Evolutionary conservation across 805 yeast species (phyloP).

Genomic region (Lachancea kluyveri): DNA sequence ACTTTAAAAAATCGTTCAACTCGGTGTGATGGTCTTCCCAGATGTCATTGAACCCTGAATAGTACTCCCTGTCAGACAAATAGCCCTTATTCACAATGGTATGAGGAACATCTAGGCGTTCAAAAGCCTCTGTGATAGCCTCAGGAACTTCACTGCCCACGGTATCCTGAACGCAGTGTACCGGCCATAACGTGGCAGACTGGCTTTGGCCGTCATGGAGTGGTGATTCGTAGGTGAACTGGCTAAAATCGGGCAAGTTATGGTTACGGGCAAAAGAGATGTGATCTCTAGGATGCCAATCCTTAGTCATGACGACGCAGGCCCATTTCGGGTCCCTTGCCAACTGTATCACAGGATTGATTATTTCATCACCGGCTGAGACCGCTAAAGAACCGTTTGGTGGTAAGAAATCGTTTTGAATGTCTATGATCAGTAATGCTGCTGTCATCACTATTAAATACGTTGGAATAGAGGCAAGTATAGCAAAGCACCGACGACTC

Average conservation of each 20-base stretch:
- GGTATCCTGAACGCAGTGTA: conserved; percentile 75
- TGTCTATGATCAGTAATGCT: conserved; percentile 71
- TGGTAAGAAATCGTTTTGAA: conserved; percentile 84
- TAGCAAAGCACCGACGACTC: too few species aligned
- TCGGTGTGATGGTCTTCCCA: conserved; percentile 73
- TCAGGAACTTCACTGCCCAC: conserved; percentile 59
- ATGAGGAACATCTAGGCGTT: conserved; percentile 30
- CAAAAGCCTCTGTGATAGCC: conserved; percentile 35
- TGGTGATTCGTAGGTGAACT: conserved; percentile 47
- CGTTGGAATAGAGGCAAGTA: too few species aligned
- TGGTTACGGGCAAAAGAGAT: conserved; percentile 77
- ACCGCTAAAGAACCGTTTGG: conserved; percentile 76
- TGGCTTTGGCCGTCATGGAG: conserved; percentile 32
- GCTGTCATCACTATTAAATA: conserved; percentile 4
- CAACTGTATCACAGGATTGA: conserved; percentile 46
- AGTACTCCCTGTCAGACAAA: conserved; percentile 69
- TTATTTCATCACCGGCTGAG: conserved; percentile 49
- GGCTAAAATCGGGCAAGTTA: conserved; percentile 43
- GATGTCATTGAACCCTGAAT: conserved; percentile 78
- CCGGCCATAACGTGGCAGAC: conserved; percentile 69
- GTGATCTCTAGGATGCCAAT: conserved; percentile 83
- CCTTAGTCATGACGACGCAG: conserved; percentile 66
- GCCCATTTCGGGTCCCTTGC: conserved; percentile 47
- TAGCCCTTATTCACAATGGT: conserved; percentile 65
- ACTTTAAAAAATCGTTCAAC: conserved; percentile 41